Base-by-base conservation (phyloP, 768 basidiomycete genomes). In the Russula vinacea region DNA sequence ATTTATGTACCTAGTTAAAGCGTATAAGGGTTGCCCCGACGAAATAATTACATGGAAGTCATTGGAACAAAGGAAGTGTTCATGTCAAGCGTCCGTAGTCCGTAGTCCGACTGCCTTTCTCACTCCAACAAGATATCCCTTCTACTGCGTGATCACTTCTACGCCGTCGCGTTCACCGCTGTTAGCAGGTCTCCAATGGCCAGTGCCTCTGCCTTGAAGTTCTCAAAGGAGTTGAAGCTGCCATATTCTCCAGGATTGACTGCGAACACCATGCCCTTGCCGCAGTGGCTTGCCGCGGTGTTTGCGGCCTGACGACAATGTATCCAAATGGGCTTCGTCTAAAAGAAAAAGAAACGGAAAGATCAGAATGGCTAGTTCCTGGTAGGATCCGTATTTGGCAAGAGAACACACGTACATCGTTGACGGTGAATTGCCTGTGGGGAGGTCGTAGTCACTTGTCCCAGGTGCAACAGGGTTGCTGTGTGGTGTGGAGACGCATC, bases 211-310 rank as follows among this genome's bases (percentile, higher is more conserved):
- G 33, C 33, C 33, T 4, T 3, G 33, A 33, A 33, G 8, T 3
- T 8, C 5, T 3, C 33, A 8, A 33, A 33, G 33, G 33, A 33
- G 33, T 33, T 33, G 33, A 3, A 4, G 33, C 33, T 33, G 33
- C 33, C 33, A 33, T 33, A 3, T 3, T 3, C 5, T 8, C 65
- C 67, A 24, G 72, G 57, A 66, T 75, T 75, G 64, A 73, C 62
- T 0, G 73, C 68, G 39, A 70, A 68, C 17, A 74, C 73, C 74
- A 75, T 75, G 16, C 73, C 74, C 29, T 56, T 32, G 26, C 59
- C 64, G 50, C 66, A 71, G 55, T 72, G 69, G 39, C 49, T 53
- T 11, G 55, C 39, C 14, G 54, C n/a, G 1, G 68, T 62, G 51
- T 32, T 51, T 51, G 40, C 68, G 22, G 32, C 55, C 50, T 71